Conservation (phyloP, 2,329 filamentous ascomycete genomes). For the Neonectria coccinea region DNA sequence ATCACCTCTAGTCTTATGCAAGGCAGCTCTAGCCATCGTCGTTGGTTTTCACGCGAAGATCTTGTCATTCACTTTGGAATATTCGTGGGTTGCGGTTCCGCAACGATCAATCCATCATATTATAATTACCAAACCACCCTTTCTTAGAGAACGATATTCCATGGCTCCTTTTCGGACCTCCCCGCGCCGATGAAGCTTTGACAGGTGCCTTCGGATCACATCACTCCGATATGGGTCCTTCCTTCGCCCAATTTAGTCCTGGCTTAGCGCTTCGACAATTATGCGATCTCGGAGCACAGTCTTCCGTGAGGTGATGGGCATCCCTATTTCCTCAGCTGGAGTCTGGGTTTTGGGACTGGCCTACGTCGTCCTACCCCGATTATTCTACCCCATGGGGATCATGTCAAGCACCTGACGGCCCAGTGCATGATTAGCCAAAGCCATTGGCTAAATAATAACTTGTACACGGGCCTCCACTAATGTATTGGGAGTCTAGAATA, state of each 20-base stretch:
- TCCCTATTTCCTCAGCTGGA: not conserved
- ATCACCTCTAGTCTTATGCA: too few species aligned
- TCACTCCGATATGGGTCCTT: constrained; percentile 7
- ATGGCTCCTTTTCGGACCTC: constrained; percentile 2
- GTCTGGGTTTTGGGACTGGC: not conserved
- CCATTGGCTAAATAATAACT: not conserved
- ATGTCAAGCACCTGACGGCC: not conserved
- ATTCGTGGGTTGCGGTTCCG: too few species aligned
- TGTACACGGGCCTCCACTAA: not conserved
- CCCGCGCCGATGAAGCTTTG: constrained; percentile 4
- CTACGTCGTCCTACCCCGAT: constrained; percentile 3
- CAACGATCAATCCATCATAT: too few species aligned
- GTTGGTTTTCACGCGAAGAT: too few species aligned
- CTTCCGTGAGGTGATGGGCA: not conserved
- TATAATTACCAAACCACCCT: not conserved
- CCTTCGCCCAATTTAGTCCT: not conserved
- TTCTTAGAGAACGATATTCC: not conserved
- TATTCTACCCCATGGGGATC: constrained; percentile 25
- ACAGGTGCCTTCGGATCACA: constrained; percentile 10
- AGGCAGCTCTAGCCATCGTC: too few species aligned
- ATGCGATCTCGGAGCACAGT: constrained; percentile 25
- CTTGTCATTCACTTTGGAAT: too few species aligned
- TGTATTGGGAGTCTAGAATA: not conserved
- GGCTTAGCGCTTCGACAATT: not conserved
- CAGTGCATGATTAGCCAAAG: constrained; percentile 11